Conservation (phyloP, 2,329 filamentous ascomycete genomes). For the Cladosporium phlei region DNA sequence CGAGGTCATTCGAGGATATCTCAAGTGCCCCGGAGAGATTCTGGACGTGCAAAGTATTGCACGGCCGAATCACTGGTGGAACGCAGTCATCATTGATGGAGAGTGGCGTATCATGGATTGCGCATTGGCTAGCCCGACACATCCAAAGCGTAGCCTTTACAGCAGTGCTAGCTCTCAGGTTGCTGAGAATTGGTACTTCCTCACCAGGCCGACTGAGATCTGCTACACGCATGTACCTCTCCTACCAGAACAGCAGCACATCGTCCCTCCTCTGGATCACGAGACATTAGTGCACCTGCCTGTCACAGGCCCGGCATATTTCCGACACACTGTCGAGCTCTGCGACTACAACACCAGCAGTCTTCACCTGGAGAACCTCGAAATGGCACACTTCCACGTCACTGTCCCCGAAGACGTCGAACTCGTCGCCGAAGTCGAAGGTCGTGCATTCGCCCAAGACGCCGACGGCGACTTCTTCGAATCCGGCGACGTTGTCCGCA, state of each 20-base stretch:
- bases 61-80: conserved; percentile 97
- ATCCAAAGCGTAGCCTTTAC: conserved; percentile 73
- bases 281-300: conserved; percentile 84
- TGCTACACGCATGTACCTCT: conserved; percentile 96
- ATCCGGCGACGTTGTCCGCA: conserved; percentile 78
- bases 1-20: conserved; percentile 81
- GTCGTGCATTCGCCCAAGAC: conserved; percentile 73
- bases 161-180: conserved; percentile 64
- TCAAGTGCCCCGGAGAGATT: conserved; percentile 83
- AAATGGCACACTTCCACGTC: conserved; percentile 87
- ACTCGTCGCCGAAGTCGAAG: conserved; percentile 86
- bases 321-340: conserved; percentile 74
- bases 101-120: conserved; percentile 98
- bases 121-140: conserved; percentile 83
- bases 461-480: conserved; percentile 90
- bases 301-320: conserved; percentile 79
- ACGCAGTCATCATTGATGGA: conserved; percentile 83
- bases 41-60: conserved; percentile 76
- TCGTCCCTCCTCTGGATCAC: conserved; percentile 80
- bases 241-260: conserved; percentile 81
- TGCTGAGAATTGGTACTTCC: conserved; percentile 89
- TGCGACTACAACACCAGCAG: conserved; percentile 87
- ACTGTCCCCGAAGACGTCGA: conserved; percentile 86
- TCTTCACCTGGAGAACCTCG: conserved; percentile 80
- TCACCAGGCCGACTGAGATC: conserved; percentile 79